Percentiles rank a stretch among this genome's conserved stretches.
phyloP scores from a whole-genome alignment of 495 filamentous ascomycete species.

The Penicillium paxilli region DNA sequence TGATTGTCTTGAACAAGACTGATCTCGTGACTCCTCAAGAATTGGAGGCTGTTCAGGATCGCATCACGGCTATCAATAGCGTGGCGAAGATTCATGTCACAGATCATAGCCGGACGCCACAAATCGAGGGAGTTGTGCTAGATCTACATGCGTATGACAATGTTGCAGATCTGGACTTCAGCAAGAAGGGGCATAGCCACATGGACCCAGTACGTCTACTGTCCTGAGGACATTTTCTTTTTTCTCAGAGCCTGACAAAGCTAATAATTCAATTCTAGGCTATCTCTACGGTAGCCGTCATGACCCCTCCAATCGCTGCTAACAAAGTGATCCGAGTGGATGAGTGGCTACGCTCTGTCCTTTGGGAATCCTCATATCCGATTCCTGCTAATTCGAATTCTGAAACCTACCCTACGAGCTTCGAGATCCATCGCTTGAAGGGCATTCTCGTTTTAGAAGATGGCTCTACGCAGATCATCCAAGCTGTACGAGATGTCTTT shows the following conservation, averaged over 20 bases:
- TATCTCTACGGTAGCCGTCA: conserved; percentile 81
- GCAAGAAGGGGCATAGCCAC: conserved; percentile 70
- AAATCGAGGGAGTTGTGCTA: conserved; percentile 80
- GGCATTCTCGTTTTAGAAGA: conserved; percentile 64
- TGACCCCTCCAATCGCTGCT: conserved; percentile 54
- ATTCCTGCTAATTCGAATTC: conserved; percentile 1
- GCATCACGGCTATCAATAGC: conserved; percentile 83
- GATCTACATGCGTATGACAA: conserved; percentile 93
- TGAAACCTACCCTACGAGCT: conserved; percentile 32
- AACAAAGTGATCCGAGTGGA: conserved; percentile 63
- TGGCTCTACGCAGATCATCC: conserved; percentile 71
- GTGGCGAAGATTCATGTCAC: conserved; percentile 84
- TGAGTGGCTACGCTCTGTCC: conserved; percentile 75
- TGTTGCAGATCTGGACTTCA: conserved; percentile 65
- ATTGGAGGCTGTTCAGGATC: conserved; percentile 60
- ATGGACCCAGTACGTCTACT: conserved; percentile 70
- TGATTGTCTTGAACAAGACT: conserved; percentile 91
- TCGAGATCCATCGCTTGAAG: conserved; percentile 85
- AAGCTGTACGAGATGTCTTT: conserved; percentile 91
- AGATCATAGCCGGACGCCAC: conserved; percentile 71
- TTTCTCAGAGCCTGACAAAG: not conserved
- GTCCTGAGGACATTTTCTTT: not conserved
- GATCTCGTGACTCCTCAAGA: conserved; percentile 77
- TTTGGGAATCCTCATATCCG: conserved; percentile 79
- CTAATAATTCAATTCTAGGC: conserved; percentile 49